Base-by-base conservation (phyloP, 75 land plant genomes). In the Sequoia sempervirens region DNA sequence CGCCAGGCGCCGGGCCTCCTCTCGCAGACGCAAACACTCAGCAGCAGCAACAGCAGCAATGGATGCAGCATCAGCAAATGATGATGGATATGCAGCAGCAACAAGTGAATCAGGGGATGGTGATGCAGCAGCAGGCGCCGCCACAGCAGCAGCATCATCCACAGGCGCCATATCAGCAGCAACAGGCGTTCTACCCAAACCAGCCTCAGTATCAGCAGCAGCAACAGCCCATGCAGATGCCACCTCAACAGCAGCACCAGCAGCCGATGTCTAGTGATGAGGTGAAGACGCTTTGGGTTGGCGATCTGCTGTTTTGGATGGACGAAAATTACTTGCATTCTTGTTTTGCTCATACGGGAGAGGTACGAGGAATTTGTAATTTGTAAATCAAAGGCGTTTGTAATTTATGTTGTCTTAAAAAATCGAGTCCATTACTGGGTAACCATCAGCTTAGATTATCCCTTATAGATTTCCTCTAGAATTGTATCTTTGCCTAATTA, bases 221-320 rank as follows among this genome's bases (percentile, higher is more conserved):
- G 86, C 84, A 82, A 80, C 37, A 54, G 5, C 73, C 83, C 13
- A 15, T 41, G 73, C 83, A 82, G 23, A n/a, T 32, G 15, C 15
- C 34, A 15, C 75, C 83, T n/a, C 66, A 61, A 23, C 84, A 76
- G 84, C 86, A 85, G 37, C 89, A 79, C 4, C 53, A 46, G 6
- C 89, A 86, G 84, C 88, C 84, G 11, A 88, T 86, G 84, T 75
- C 83, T 12, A 79, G 81, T 46, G 90, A 87, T 23, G 90, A 89
- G 79, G 86, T 89, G 38, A 83, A 85, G 17, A 87, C 90, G 36
- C 86, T 89, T 23, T 89, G 89, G 89, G 84, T 89, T n/a, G 90
- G 90, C 15, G 90, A 89, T 82, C 81, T 89, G 64, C 90, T 85
- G 78, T 89, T 83, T 46, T 89, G 90, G 90, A 89, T 89, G 90